Percentiles rank a stretch among this genome's conserved stretches.
These are phyloP conservation scores for Lentinula guzmanii DNA, from an alignment of 768 basidiomycete species.

Conservation along the genomic window DNA sequence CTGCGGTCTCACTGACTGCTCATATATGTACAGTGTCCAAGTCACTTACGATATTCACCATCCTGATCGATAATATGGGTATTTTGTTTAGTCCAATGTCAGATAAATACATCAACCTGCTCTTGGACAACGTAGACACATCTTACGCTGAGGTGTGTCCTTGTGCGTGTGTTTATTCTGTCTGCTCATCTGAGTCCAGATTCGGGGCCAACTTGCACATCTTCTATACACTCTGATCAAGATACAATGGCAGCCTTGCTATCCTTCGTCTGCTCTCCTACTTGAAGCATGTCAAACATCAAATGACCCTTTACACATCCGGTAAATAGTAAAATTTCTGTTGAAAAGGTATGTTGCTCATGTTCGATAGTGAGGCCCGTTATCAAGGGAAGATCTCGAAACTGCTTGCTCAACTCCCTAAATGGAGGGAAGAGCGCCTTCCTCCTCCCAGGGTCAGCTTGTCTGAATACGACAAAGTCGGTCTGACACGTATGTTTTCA, in stretches of 20 bases:
- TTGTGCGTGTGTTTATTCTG: background rate
- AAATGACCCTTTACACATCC: conserved; percentile 55
- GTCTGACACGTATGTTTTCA: conserved; percentile 62
- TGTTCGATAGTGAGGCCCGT: conserved; percentile 37
- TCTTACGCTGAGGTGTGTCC: conserved; percentile 74
- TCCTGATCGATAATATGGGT: conserved; percentile 60
- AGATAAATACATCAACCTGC: conserved; percentile 62
- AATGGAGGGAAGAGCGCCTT: conserved; percentile 71
- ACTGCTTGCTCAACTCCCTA: conserved; percentile 54
- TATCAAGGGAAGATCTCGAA: conserved; percentile 51
- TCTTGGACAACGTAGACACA: conserved; percentile 73
- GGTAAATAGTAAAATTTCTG: conserved; percentile 27
- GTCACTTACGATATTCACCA: conserved; percentile 58
- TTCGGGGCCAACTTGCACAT: conserved; percentile 64
- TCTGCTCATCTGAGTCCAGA: conserved; percentile 29
- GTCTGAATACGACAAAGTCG: conserved; percentile 88
- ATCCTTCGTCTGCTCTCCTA: conserved; percentile 49
- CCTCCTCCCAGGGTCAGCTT: conserved; percentile 83
- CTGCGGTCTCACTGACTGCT: conserved; percentile 7
- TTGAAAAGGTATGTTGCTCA: background rate
- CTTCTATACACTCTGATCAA: conserved; percentile 52
- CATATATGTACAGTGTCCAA: conserved; percentile 57
- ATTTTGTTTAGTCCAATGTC: conserved; percentile 60
- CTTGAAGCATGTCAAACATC: conserved; percentile 45
- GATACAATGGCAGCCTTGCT: conserved; percentile 65